Evolutionary conservation across 2,329 filamentous ascomycete genomes (phyloP).

Genomic region (Piedraia hortae): DNA sequence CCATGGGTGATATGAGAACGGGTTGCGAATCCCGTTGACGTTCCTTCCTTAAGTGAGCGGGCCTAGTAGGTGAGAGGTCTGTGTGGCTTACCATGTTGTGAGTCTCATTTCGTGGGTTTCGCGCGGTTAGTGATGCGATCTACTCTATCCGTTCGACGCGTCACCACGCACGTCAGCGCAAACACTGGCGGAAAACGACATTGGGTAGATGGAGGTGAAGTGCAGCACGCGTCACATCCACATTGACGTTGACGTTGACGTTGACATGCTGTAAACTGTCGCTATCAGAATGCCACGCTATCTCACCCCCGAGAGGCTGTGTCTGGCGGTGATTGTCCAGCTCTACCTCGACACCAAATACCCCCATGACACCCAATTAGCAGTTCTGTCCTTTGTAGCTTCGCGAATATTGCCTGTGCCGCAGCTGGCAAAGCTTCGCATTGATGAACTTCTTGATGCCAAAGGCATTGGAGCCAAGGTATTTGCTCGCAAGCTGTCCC

Average conservation of each 20-base stretch:
- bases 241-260: not conserved
- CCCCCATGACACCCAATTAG: conserved; percentile 20
- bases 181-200: no score
- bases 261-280: conserved; percentile 1
- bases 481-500: conserved; percentile 4
- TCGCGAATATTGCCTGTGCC: conserved; percentile 25
- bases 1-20: conserved; percentile 27
- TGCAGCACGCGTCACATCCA: no score
- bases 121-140: no score
- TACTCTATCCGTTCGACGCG: no score
- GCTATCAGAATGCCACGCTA: conserved; percentile 44
- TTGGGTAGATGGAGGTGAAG: no score
- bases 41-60: conserved; percentile 12
- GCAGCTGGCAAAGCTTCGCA: conserved; percentile 3
- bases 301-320: conserved; percentile 69
- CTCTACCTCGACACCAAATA: conserved; percentile 29
- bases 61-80: not conserved
- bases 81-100: conserved; percentile 11
- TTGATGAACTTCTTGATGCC: conserved; percentile 2
- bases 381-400: conserved; percentile 54
- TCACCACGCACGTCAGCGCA: no score
- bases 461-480: conserved; percentile 14
- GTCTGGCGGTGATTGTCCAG: conserved; percentile 51
- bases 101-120: no score
- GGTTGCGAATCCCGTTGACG: conserved; percentile 26